phyloP scores from a whole-genome alignment of 257 asterid species.

The Jacaranda mimosifolia region DNA sequence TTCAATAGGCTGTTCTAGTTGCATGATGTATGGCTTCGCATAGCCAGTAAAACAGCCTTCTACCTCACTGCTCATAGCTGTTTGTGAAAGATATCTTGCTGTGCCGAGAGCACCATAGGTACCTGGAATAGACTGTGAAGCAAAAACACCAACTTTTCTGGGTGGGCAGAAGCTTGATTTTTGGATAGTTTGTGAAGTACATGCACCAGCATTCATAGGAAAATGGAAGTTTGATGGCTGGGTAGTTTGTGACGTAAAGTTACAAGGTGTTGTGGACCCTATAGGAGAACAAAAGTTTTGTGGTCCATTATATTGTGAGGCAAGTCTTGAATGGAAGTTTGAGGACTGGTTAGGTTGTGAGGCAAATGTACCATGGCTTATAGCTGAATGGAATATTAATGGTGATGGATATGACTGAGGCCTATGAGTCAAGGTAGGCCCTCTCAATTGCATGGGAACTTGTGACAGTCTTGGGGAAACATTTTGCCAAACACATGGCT shows the following conservation, averaged over 20 bases:
- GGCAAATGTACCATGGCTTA: not conserved
- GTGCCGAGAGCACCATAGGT: slow-evolving; percentile 6
- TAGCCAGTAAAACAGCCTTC: slow-evolving; percentile 4
- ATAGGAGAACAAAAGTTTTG: not conserved
- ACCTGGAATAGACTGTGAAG: slow-evolving; percentile 34
- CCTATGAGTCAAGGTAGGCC: slow-evolving; percentile 4
- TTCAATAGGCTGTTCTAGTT: slow-evolving; percentile 28
- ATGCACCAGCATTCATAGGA: not conserved
- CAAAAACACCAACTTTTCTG: not conserved
- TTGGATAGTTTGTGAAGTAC: slow-evolving; percentile 7
- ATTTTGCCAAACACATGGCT: not conserved
- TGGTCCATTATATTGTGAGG: slow-evolving; percentile 26
- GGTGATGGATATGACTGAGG: slow-evolving; percentile 21
- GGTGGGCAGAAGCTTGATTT: slow-evolving; percentile 20
- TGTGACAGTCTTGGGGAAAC: not conserved
- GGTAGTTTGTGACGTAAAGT: not conserved
- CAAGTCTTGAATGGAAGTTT: slow-evolving; percentile 13
- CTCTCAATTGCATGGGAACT: slow-evolving; percentile 6
- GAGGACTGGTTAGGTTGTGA: slow-evolving; percentile 13
- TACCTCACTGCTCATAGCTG: slow-evolving; percentile 11
- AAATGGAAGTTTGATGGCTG: not conserved
- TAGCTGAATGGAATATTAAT: slow-evolving; percentile 5
- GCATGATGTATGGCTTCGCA: slow-evolving; percentile 34
- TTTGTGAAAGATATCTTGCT: slow-evolving; percentile 1
- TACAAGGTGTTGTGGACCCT: slow-evolving; percentile 19